Conservation (phyloP, 306 rosid genomes). For the Prinsepia uniflora region DNA sequence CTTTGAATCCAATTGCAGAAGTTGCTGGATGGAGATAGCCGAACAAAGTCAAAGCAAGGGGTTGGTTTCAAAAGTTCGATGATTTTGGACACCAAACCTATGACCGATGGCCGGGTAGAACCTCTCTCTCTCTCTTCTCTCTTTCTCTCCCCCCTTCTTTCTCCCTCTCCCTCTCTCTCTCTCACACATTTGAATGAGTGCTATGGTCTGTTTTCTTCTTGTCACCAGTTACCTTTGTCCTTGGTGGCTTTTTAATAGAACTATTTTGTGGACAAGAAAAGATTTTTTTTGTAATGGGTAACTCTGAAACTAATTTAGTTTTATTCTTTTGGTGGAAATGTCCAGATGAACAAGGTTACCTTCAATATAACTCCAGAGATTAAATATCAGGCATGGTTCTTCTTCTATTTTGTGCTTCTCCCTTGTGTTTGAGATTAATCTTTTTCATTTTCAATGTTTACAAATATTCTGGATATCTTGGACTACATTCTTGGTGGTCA, state of each 20-base stretch:
- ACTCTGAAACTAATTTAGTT: constrained; percentile 5
- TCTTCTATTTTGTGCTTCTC: constrained; percentile 21
- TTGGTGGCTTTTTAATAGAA: not conserved
- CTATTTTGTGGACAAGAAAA: not conserved
- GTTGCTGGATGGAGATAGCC: constrained; percentile 68
- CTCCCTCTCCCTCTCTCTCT: constrained; percentile 18
- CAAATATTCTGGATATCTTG: constrained; percentile 3
- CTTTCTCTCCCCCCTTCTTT: not conserved
- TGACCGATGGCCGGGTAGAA: constrained; percentile 92
- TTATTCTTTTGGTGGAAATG: constrained; percentile 26
- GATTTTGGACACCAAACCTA: constrained; percentile 83
- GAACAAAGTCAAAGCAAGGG: constrained; percentile 64
- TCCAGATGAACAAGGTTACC: constrained; percentile 85
- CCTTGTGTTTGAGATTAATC: constrained; percentile 2
- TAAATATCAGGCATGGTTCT: constrained; percentile 72
- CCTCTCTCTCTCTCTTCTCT: constrained; percentile 23
- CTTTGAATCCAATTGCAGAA: constrained; percentile 41
- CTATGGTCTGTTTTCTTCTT: not conserved
- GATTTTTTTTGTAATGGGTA: not conserved
- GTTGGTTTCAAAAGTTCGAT: constrained; percentile 89
- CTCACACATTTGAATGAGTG: not conserved
- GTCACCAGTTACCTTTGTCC: not conserved
- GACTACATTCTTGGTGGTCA: not conserved
- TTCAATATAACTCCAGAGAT: constrained; percentile 93
- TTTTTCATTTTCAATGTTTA: constrained; percentile 7